Conservation (phyloP, 2,329 filamentous ascomycete genomes). For the Claviceps maximensis region DNA sequence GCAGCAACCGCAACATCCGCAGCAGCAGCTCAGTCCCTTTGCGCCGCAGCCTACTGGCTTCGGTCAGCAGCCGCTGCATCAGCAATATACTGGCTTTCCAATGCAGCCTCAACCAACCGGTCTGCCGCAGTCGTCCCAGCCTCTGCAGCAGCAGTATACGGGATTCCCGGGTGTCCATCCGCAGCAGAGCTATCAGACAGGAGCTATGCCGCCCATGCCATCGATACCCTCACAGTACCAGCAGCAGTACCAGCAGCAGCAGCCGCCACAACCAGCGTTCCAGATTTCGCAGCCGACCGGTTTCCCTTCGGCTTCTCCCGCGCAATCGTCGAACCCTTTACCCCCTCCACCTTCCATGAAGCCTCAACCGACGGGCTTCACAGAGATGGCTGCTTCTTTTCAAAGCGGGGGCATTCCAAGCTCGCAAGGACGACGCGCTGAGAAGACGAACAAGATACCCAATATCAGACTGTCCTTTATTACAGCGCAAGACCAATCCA, state of each 20-base stretch:
- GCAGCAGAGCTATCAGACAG: constrained; percentile 49
- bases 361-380: constrained; percentile 52
- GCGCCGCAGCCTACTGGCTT: constrained; percentile 48
- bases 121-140: constrained; percentile 43
- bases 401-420: constrained; percentile 35
- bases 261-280: constrained; percentile 21
- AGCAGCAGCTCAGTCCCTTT: constrained; percentile 41
- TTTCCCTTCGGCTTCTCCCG: constrained; percentile 31
- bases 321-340: constrained; percentile 34
- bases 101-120: constrained; percentile 32
- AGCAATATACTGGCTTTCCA: constrained; percentile 49
- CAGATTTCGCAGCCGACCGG: constrained; percentile 30
- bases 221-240: constrained; percentile 47
- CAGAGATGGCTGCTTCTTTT: constrained; percentile 54
- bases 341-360: constrained; percentile 48
- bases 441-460: constrained; percentile 64
- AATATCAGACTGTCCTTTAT: constrained; percentile 94
- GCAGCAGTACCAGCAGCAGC: constrained; percentile 43
- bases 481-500: constrained; percentile 84
- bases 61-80: constrained; percentile 35
- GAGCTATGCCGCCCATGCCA: constrained; percentile 42
- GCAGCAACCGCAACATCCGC: constrained; percentile 34
- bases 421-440: constrained; percentile 30
- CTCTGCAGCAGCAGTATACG: constrained; percentile 54
- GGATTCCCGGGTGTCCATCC: constrained; percentile 43